Evolutionary conservation across 2,329 filamentous ascomycete genomes (phyloP).

Genomic region (Penicillium sp.): DNA sequence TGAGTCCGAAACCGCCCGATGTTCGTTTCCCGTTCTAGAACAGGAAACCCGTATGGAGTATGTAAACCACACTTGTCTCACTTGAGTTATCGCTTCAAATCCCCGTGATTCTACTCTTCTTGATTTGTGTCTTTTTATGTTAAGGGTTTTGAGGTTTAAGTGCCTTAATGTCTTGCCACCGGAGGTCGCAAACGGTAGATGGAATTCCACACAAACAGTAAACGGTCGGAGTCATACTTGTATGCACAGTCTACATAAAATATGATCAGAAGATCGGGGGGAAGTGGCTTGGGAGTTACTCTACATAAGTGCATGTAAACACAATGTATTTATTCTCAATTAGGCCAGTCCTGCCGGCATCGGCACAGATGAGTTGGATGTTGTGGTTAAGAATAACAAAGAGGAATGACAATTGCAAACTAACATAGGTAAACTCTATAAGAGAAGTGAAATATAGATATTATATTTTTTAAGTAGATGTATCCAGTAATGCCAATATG

Average conservation of each 20-base stretch:
- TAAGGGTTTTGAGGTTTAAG: background rate
- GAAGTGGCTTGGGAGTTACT: background rate
- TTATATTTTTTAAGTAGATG: background rate
- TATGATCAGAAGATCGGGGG: background rate
- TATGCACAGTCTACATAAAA: slow-evolving; percentile 3
- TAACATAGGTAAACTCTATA: background rate
- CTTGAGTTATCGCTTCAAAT: background rate
- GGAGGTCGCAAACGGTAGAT: background rate
- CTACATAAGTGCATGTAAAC: background rate
- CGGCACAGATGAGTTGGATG: background rate
- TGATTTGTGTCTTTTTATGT: background rate
- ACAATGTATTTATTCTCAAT: background rate
- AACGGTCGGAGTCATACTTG: background rate
- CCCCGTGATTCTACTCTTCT: background rate
- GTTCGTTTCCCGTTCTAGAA: slow-evolving; percentile 1
- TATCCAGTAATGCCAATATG: background rate
- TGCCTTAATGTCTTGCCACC: background rate
- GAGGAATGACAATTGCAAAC: background rate
- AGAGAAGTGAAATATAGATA: background rate
- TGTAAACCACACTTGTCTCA: background rate
- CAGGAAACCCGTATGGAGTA: background rate
- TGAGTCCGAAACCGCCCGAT: slow-evolving; percentile 29
- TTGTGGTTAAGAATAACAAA: background rate
- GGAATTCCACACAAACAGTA: background rate
- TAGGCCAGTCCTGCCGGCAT: background rate